Evolutionary conservation across 2,329 filamentous ascomycete genomes (phyloP).

Genomic region (Colletotrichum acutatum): DNA sequence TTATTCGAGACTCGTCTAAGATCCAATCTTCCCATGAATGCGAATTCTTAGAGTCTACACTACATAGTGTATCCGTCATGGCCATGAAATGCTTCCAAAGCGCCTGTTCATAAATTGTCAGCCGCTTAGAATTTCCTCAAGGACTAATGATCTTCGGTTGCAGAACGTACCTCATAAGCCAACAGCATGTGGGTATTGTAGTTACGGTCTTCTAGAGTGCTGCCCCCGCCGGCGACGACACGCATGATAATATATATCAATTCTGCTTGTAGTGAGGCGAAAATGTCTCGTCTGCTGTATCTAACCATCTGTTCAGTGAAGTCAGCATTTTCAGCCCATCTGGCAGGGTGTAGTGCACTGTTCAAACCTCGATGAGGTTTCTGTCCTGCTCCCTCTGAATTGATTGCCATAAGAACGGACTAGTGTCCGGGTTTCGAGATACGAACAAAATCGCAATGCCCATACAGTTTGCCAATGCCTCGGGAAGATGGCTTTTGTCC

Average conservation of each 20-base stretch:
- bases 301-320: not conserved
- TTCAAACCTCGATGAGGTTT: constrained; percentile 9
- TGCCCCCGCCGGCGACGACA: constrained; percentile 10
- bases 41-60: not conserved
- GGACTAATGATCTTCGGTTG: not conserved
- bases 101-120: not conserved
- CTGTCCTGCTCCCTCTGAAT: constrained; percentile 21
- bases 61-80: not conserved
- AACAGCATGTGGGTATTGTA: constrained; percentile 23
- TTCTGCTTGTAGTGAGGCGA: constrained; percentile 27
- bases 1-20: constrained; percentile 15
- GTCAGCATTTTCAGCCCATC: not conserved
- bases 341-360: not conserved
- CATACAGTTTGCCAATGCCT: constrained; percentile 28
- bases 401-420: constrained; percentile 20
- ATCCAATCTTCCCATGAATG: constrained; percentile 26
- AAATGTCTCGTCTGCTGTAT: not conserved
- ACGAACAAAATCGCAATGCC: constrained; percentile 18
- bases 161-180: constrained; percentile 13
- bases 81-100: constrained; percentile 12
- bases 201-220: not conserved
- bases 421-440: constrained; percentile 16
- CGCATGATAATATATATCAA: constrained; percentile 33
- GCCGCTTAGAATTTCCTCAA: too few relatives aligned
- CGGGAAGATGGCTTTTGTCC: constrained; percentile 18